phyloP scores from a whole-genome alignment of 768 basidiomycete genomes.

The Rhodotorula paludigena region DNA sequence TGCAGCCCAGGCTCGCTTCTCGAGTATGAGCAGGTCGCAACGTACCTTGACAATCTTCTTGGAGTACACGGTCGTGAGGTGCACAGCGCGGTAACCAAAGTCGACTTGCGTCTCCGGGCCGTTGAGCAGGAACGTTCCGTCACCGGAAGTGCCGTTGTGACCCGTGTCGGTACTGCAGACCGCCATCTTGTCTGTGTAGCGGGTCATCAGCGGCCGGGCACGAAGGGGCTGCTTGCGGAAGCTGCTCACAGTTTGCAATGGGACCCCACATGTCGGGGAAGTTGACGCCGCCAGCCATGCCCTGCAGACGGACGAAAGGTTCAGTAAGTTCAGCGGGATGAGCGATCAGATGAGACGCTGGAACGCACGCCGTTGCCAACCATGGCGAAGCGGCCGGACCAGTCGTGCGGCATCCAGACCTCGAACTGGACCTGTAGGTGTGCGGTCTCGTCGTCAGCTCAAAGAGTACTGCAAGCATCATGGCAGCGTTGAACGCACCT shows the following conservation, averaged over 20 bases:
- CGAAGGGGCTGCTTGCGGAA: not conserved
- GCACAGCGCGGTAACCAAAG: constrained; percentile 36
- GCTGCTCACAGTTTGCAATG: not conserved
- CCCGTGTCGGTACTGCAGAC: constrained; percentile 29
- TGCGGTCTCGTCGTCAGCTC: not conserved
- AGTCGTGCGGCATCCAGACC: constrained; percentile 36
- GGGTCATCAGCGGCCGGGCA: not conserved
- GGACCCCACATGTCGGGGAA: constrained; percentile 1
- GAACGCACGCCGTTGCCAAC: constrained; percentile 33
- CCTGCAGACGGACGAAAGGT: not conserved
- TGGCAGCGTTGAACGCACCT: not conserved
- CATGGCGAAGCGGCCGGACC: constrained; percentile 24
- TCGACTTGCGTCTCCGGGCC: constrained; percentile 29
- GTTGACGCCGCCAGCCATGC: not conserved
- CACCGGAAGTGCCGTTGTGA: constrained; percentile 3
- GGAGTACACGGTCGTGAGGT: constrained; percentile 35
- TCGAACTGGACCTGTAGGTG: constrained; percentile 36
- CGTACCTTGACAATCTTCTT: constrained; percentile 36
- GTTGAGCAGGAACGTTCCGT: constrained; percentile 31
- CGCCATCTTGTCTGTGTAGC: constrained; percentile 12
- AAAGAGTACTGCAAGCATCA: too few species aligned
- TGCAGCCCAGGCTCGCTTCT: too few species aligned
- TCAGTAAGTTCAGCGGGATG: too few species aligned
- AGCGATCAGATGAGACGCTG: not conserved
- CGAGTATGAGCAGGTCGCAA: too few species aligned